A percentile compares a stretch with the other conserved stretches of the same genome.
Evolutionary conservation across 441 rosid genomes (phyloP).

Genomic region (Monsonia emarginata): DNA sequence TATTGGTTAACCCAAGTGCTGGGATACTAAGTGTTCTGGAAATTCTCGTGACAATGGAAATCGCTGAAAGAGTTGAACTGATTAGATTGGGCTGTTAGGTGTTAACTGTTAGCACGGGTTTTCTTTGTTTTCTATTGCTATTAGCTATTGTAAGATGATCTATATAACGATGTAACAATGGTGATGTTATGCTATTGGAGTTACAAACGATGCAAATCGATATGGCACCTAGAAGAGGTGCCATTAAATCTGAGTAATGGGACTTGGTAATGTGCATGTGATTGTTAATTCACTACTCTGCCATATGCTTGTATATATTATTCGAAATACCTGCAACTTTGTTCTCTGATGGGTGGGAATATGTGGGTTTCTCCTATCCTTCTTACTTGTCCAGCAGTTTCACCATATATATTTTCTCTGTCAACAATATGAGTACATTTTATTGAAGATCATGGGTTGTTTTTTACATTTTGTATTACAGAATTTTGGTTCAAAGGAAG

Average conservation of each 20-base stretch:
- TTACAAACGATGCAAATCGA: not conserved
- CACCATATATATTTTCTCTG: not conserved
- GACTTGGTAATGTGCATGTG: not conserved
- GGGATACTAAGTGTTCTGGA: not conserved
- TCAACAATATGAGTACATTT: not conserved
- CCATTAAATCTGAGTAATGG: not conserved
- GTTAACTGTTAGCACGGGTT: not conserved
- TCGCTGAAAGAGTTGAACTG: not conserved
- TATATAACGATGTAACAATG: not conserved
- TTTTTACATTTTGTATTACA: not conserved
- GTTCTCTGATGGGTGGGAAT: not conserved
- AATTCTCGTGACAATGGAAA: not conserved
- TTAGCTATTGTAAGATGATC: not conserved
- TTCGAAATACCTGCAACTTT: not conserved
- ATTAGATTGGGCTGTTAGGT: not conserved
- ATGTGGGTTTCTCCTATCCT: not conserved
- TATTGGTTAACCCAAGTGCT: not conserved
- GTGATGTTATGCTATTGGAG: not conserved
- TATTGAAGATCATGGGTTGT: not conserved
- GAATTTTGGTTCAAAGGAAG: constrained; percentile 3
- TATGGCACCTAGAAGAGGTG: not conserved
- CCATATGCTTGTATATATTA: not conserved
- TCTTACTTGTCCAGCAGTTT: not conserved
- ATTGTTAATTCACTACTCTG: not conserved
- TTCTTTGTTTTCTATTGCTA: not conserved